phyloP scores from a whole-genome alignment of 345 rosid species.

The Populus nigra region DNA sequence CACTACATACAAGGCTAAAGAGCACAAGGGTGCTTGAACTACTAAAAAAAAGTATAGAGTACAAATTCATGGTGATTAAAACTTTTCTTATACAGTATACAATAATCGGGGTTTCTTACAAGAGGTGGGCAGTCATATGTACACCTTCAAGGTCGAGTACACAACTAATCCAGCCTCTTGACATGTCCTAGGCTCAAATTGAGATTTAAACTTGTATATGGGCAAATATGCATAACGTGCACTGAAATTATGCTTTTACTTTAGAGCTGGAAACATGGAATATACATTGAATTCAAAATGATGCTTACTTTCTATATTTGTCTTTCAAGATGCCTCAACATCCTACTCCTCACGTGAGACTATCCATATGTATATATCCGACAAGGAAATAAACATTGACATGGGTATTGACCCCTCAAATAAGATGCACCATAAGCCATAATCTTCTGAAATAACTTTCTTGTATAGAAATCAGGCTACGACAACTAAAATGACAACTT shows the following conservation, averaged over 20 bases:
- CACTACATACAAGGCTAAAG: neutral
- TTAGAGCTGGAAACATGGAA: neutral
- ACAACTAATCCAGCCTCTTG: neutral
- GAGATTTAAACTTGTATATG: neutral
- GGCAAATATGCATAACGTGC: neutral
- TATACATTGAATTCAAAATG: neutral
- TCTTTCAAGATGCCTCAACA: neutral
- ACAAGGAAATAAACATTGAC: neutral
- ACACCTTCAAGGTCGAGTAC: neutral
- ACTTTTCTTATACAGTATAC: neutral
- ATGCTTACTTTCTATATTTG: neutral
- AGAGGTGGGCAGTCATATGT: neutral
- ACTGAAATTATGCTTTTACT: neutral
- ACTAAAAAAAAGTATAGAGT: neutral
- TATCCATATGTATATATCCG: neutral
- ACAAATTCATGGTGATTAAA: neutral
- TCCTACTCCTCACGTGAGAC: neutral
- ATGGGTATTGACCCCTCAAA: neutral
- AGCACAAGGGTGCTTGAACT: neutral
- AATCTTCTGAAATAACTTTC: no score
- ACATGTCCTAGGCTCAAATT: neutral
- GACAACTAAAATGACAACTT: neutral
- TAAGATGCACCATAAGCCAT: neutral
- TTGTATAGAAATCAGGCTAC: neutral
- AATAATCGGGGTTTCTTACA: neutral